Base-by-base conservation (phyloP, 2,329 filamentous ascomycete genomes). In the Aspergillus fructus region DNA sequence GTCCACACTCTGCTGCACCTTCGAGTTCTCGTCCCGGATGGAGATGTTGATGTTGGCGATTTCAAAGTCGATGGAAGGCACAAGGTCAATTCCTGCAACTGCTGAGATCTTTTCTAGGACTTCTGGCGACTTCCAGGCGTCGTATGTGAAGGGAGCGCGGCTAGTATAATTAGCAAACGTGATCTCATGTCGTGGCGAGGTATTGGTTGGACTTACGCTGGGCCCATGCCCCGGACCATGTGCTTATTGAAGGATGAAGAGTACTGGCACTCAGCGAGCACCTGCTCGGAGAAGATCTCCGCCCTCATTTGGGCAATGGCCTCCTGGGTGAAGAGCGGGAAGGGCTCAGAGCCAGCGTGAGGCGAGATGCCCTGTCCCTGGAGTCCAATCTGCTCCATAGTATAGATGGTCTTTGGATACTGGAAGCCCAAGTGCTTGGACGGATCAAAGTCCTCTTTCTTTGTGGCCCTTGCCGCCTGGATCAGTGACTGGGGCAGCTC, bases 311-410 rank as follows among this genome's bases (percentile, higher is more conserved):
- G 78, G 65, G 80, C 71, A 45, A 88, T 78, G 2, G 85, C 85
- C 52, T 86, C 83, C 24, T 78, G 66, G 6, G 81, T 83, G 69
- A 88, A 89, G n/a, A 89, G 78, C 2, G 77, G 76, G 68, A 89
- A 89, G 0, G 85, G 85, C 53, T 85, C 34, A 13, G 34, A 37
- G 15, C 12, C 34, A 5, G 34, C 34, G 13, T 37, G 34, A n/a
- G 34, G 34, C 34, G 34, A 37, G 23, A 88, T 79, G 3, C 85
- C 85, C 24, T 74, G 76, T 49, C 78, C 77, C 23, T 82, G 77
- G 2, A 77, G 67, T 9, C 63, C 61, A 4, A 64, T 40, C 21
- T 88, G 85, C 64, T 81, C 77, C 84, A 88, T 88, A n/a, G 77
- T 83, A 62, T 81, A 74, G 51, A 83, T 74, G 57, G 79, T 76